phyloP scores from a whole-genome alignment of 228 moss, liverwort and hornwort genomes.

The Sphagnum magellanicum region DNA sequence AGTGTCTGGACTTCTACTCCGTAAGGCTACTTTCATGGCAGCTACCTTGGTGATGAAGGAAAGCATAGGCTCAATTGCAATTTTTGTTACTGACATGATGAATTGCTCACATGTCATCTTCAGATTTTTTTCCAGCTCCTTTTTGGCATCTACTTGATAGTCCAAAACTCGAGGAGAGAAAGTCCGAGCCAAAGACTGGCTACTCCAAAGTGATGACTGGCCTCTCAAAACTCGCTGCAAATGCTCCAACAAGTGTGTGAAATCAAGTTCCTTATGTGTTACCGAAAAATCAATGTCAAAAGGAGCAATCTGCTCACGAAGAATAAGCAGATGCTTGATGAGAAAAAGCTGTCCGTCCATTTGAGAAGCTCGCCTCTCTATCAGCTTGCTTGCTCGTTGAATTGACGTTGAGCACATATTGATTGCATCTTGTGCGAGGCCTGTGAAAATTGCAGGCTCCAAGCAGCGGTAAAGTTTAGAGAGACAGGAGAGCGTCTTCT shows the following conservation, averaged over 20 bases:
- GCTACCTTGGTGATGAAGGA: slow-evolving; percentile 99
- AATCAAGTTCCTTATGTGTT: slow-evolving; percentile 97
- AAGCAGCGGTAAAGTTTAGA: slow-evolving; percentile 97
- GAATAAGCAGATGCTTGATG: slow-evolving; percentile 91
- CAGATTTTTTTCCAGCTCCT: slow-evolving; percentile 66
- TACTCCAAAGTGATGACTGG: slow-evolving; percentile 81
- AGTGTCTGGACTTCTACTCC: slow-evolving; percentile 41
- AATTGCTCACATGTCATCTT: slow-evolving; percentile 97
- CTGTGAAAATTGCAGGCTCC: slow-evolving; percentile 88
- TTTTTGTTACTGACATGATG: slow-evolving; percentile 93
- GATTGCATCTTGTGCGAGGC: slow-evolving; percentile 96
- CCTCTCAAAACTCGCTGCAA: slow-evolving; percentile 81
- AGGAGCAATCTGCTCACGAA: slow-evolving; percentile 98
- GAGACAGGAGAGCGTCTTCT: slow-evolving; percentile 88
- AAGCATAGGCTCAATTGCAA: slow-evolving; percentile 91
- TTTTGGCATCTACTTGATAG: slow-evolving; percentile 90
- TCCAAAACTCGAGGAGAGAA: slow-evolving; percentile 93
- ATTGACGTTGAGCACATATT: slow-evolving; percentile 84
- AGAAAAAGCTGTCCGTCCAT: slow-evolving; percentile 99
- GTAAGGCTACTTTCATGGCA: slow-evolving; percentile 54
- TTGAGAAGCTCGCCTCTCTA: slow-evolving; percentile 75
- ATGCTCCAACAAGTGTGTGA: slow-evolving; percentile 94
- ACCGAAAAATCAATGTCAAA: slow-evolving; percentile 98
- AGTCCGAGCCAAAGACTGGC: slow-evolving; percentile 76
- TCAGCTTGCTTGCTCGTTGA: slow-evolving; percentile 86